Evolutionary conservation across 805 yeast species (phyloP).

Genomic region (Starmera caribaea): DNA sequence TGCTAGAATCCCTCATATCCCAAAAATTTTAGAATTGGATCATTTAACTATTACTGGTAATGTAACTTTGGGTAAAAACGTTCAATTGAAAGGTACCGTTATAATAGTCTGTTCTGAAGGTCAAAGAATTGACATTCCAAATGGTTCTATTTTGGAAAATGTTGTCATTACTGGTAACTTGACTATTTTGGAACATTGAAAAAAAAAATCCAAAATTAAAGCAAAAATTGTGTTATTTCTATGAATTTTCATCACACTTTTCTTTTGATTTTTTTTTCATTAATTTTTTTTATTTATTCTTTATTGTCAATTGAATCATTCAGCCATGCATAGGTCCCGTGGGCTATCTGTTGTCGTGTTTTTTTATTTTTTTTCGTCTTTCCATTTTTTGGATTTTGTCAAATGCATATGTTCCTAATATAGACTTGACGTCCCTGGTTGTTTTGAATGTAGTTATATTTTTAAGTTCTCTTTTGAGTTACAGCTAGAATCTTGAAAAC

Average conservation of each 20-base stretch:
- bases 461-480: no score
- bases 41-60: slow-evolving; percentile 97
- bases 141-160: slow-evolving; percentile 89
- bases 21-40: slow-evolving; percentile 91
- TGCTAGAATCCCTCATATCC: slow-evolving; percentile 87
- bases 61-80: slow-evolving; percentile 82
- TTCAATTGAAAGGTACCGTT: slow-evolving; percentile 92
- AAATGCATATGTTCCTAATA: no score
- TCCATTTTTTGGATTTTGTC: no score
- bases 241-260: not conserved
- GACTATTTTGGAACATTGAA: slow-evolving; percentile 82
- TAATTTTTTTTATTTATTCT: not conserved
- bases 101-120: slow-evolving; percentile 97
- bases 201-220: not conserved
- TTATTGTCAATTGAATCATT: no score
- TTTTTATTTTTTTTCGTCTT: no score
- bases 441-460: no score
- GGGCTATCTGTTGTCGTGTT: no score
- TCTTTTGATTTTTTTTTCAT: not conserved
- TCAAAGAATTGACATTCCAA: slow-evolving; percentile 93
- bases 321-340: no score
- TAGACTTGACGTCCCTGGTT: no score
- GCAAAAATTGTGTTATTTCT: not conserved
- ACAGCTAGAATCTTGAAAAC: no score
- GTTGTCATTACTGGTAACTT: slow-evolving; percentile 96